Evolutionary conservation across 2,329 filamentous ascomycete genomes (phyloP), one percentile per base, ranked within the genome.

Genomic region (Phialophora chinensis): DNA sequence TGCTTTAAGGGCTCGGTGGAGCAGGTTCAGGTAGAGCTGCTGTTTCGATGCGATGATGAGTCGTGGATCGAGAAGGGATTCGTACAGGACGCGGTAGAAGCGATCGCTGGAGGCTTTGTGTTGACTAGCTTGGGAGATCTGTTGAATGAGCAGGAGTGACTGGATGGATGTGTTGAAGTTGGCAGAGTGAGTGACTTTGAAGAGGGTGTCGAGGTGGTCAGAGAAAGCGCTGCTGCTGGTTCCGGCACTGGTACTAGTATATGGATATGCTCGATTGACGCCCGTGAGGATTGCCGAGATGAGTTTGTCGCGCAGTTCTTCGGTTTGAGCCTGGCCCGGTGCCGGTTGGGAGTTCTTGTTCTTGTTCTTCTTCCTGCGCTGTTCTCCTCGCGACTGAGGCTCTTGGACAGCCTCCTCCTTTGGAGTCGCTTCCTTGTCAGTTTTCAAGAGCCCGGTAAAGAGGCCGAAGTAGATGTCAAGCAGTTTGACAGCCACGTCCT

Each of bases 131-230:
- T 88, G 84, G 0, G 93, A 91, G 31, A 99, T 86, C 77, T 98
- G 95, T 77, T 98, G 95, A 71, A 99, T 96, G 56, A 99, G 83
- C 81, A 97, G 90, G 71, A 99, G 86, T 38, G 95, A 94, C 79
- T 99, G 95, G 44, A 99, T 92, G 76, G 93, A 95, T 0, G 95
- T 99, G 80, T 98, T 99, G 85, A 99, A 98, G 79, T 99, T 99
- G 64, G 94, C 92, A 0, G 94, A 98, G 79, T 99, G 95, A 0
- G 95, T 96, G 74, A 99, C 95, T 73, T 88, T 90, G 85, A 97
- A 99, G 29, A 99, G 85, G 2, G 94, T 97, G 76, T 98, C 91
- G 65, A 99, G 87, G 75, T 99, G 94, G 66, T 90, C 88, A 74
- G 96, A 91, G 71, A 98, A 92, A 4, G 59, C 59, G 23, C 29